Percentiles rank a stretch among this genome's conserved stretches.
phyloP scores from a whole-genome alignment of 192 early-diverging fungal genomes.

The Helicostylum pulchrum region DNA sequence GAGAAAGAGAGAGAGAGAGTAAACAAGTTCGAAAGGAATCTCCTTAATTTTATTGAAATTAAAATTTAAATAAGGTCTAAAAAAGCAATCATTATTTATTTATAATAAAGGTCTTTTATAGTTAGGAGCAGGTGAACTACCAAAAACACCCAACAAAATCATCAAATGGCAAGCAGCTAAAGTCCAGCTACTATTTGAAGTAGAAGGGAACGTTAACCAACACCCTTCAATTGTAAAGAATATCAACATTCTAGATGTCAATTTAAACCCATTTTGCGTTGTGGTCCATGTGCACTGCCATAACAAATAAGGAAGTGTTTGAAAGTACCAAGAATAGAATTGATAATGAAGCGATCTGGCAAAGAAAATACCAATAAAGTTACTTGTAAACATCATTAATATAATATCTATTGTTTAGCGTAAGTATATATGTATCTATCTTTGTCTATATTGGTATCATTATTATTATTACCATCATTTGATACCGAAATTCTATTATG shows the following conservation, averaged over 20 bases:
- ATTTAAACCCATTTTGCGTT: neutral
- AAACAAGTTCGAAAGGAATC: no score
- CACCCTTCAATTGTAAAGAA: constrained; percentile 37
- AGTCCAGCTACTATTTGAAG: constrained; percentile 25
- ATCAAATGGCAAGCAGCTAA: constrained; percentile 33
- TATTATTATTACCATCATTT: constrained; percentile 34
- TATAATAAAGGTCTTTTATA: neutral
- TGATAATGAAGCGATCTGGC: constrained; percentile 92
- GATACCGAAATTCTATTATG: constrained; percentile 11
- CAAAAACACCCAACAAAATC: constrained; percentile 18
- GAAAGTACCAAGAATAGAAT: constrained; percentile 95
- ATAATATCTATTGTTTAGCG: constrained; percentile 50
- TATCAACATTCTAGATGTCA: constrained; percentile 15
- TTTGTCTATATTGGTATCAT: neutral
- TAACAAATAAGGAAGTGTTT: constrained; percentile 79
- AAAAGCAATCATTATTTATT: no score
- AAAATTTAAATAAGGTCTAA: no score
- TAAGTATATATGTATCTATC: neutral
- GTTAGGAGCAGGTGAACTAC: constrained; percentile 6
- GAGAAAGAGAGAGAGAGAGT: no score
- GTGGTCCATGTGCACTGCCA: constrained; percentile 47
- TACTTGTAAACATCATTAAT: constrained; percentile 73
- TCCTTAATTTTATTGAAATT: no score
- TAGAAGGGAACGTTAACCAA: constrained; percentile 40
- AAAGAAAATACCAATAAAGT: constrained; percentile 88